Percentiles rank a stretch among this genome's conserved stretches.
phyloP scores from a whole-genome alignment of 208 protist genomes.

The Crithidia mellificae region DNA sequence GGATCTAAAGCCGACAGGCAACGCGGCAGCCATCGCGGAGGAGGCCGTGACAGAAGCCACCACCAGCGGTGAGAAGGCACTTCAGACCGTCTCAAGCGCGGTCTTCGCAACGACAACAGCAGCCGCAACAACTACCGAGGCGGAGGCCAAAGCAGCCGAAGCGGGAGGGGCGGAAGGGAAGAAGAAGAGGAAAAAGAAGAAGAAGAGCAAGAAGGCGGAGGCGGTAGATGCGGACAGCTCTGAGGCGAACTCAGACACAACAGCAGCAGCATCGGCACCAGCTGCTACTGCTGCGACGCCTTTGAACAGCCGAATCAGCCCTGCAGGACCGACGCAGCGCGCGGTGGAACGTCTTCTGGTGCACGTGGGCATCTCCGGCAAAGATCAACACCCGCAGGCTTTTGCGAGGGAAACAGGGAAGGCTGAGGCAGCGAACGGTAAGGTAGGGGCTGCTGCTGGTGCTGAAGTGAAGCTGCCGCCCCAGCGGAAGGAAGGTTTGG shows the following conservation, averaged over 20 bases:
- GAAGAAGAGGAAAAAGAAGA: conserved; percentile 24
- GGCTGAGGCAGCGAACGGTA: background rate
- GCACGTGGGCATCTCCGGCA: conserved; percentile 15
- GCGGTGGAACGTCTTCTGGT: conserved; percentile 27
- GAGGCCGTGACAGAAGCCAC: background rate
- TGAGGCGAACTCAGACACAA: background rate
- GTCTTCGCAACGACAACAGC: too few relatives aligned
- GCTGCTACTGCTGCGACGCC: background rate
- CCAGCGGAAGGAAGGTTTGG: background rate
- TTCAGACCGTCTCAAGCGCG: too few relatives aligned
- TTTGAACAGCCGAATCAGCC: background rate
- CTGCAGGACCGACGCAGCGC: conserved; percentile 15
- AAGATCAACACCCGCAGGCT: conserved; percentile 2
- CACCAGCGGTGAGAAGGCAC: too few relatives aligned
- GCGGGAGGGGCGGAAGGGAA: background rate
- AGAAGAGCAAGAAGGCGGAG: too few relatives aligned
- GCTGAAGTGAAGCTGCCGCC: background rate
- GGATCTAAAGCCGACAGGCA: conserved; percentile 27
- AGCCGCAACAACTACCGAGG: background rate
- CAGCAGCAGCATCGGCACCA: background rate
- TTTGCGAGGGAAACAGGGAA: background rate
- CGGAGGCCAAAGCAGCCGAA: background rate
- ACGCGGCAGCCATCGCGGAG: background rate
- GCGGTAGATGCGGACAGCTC: background rate
- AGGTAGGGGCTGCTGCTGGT: background rate